Evolutionary conservation across 2,329 filamentous ascomycete genomes (phyloP).

Genomic region (Cercospora sp.): DNA sequence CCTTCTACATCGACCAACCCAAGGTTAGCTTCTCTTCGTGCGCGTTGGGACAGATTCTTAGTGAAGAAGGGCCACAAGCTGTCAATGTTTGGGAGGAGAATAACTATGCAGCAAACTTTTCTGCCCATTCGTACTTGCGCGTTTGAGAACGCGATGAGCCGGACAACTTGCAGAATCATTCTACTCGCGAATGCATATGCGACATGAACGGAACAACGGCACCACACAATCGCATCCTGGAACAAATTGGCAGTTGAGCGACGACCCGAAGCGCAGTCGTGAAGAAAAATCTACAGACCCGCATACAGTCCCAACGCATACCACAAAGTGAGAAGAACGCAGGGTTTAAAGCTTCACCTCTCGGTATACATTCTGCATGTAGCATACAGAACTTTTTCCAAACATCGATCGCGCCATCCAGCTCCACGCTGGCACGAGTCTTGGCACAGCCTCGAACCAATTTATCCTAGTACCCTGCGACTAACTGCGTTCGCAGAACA

Average conservation of each 20-base stretch:
- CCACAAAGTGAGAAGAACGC: background rate
- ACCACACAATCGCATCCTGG: background rate
- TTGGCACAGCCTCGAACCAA: background rate
- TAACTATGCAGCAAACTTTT: background rate
- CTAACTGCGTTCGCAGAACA: background rate
- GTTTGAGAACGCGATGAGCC: constrained; percentile 10
- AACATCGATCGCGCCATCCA: constrained; percentile 1
- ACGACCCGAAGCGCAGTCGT: background rate
- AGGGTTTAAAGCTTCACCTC: background rate
- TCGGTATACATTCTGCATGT: background rate
- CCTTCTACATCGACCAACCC: constrained; percentile 37
- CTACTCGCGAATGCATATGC: background rate
- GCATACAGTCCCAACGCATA: background rate
- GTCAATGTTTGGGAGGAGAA: constrained; percentile 25
- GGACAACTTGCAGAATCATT: background rate
- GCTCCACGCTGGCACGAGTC: constrained; percentile 9
- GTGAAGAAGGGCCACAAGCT: constrained; percentile 54
- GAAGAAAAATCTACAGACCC: background rate
- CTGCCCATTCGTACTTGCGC: background rate
- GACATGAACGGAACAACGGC: background rate
- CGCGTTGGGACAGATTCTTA: constrained; percentile 57
- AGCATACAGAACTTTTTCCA: background rate
- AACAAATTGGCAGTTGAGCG: background rate
- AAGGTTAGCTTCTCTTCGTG: constrained; percentile 57
- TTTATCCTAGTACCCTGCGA: background rate